These are phyloP conservation scores for Fusarium nurragi DNA, from an alignment of 2,329 filamentous ascomycete species.

Conservation along the genomic window DNA sequence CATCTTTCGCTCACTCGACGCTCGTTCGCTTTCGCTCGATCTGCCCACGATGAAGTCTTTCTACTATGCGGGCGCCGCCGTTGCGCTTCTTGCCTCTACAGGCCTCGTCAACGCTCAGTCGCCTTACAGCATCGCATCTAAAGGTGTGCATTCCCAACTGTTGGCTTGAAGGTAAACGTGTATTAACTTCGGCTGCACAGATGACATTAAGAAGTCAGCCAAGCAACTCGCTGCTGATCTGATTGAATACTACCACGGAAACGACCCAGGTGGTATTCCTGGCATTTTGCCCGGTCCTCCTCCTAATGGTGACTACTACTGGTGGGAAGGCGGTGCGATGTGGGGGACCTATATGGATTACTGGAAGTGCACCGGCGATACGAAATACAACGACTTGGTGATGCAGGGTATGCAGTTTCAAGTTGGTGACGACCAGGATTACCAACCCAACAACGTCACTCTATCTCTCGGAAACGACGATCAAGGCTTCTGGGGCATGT, in stretches of 20 bases:
- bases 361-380: slow-evolving; percentile 69
- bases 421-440: slow-evolving; percentile 61
- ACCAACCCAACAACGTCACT: slow-evolving; percentile 65
- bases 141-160: slow-evolving; percentile 27
- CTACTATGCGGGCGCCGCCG: slow-evolving; percentile 28
- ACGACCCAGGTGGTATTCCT: slow-evolving; percentile 55
- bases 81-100: slow-evolving; percentile 38
- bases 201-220: slow-evolving; percentile 53
- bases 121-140: slow-evolving; percentile 40
- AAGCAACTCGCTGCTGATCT: slow-evolving; percentile 55
- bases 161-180: background rate
- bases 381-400: slow-evolving; percentile 64
- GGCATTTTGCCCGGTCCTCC: slow-evolving; percentile 61
- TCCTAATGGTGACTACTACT: slow-evolving; percentile 64
- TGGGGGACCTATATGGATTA: slow-evolving; percentile 72
- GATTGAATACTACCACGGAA: slow-evolving; percentile 58
- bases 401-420: slow-evolving; percentile 64
- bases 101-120: slow-evolving; percentile 38
- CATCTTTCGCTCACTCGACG: background rate
- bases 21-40: slow-evolving; percentile 13
- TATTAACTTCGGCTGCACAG: slow-evolving; percentile 42
- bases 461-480: slow-evolving; percentile 69
- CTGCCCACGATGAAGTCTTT: slow-evolving; percentile 39
- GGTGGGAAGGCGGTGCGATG: slow-evolving; percentile 73
- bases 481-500: slow-evolving; percentile 75